These are phyloP conservation scores for Vigna mungo DNA, from an alignment of 306 rosid genomes.

Conservation along the genomic window DNA sequence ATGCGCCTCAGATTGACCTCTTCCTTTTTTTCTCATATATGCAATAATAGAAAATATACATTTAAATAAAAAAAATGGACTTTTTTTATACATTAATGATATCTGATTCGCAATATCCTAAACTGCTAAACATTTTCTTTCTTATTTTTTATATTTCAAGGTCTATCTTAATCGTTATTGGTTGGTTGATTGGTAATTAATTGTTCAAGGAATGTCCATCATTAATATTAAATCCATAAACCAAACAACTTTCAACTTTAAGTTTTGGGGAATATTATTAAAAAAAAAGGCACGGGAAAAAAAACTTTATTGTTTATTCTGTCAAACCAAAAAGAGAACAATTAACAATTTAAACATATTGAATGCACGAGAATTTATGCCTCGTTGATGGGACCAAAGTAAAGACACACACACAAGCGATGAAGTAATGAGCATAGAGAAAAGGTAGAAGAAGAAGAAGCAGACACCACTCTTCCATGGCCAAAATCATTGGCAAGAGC, in stretches of 20 bases:
- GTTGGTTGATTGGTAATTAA: not conserved
- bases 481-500: slow-evolving; percentile 50
- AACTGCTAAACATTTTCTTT: not conserved
- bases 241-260: too few relatives aligned
- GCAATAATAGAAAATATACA: not conserved
- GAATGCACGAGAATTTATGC: slow-evolving; percentile 21
- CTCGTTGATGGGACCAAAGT: slow-evolving; percentile 26
- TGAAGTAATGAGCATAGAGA: slow-evolving; percentile 3
- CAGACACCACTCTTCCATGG: slow-evolving; percentile 42
- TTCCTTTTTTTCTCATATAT: not conserved
- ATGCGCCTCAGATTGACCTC: not conserved
- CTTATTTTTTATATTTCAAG: not conserved
- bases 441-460: not conserved
- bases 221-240: not conserved
- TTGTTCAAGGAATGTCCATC: not conserved
- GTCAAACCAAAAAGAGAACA: not conserved
- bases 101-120: too few relatives aligned
- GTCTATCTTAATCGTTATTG: not conserved
- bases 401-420: not conserved
- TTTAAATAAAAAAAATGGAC: not conserved
- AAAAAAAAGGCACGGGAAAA: too few relatives aligned
- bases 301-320: not conserved
- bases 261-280: not conserved
- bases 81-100: not conserved
- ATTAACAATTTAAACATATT: not conserved